phyloP scores from a whole-genome alignment of 2,329 filamentous ascomycete species.

The Trichothecium sympodiale region DNA sequence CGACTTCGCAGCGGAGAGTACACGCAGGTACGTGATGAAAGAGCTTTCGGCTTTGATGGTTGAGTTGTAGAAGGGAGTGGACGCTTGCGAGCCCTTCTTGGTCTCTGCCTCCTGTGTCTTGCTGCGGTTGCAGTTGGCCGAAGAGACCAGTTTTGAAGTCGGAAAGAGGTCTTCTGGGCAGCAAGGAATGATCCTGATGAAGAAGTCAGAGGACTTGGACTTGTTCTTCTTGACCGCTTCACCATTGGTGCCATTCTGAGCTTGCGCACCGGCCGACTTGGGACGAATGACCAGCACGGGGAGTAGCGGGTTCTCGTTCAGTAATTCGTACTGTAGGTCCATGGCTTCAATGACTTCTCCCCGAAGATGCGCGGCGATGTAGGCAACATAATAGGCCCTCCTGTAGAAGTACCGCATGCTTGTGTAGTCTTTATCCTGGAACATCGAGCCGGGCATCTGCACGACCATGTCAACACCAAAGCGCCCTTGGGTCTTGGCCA shows the following conservation, averaged over 20 bases:
- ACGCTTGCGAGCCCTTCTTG: constrained; percentile 24
- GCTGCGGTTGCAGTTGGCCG: constrained; percentile 57
- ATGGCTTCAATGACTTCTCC: constrained; percentile 41
- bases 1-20: constrained; percentile 59
- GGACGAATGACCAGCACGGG: constrained; percentile 49
- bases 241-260: constrained; percentile 6
- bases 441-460: constrained; percentile 68
- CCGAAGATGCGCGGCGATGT: constrained; percentile 61
- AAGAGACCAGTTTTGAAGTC: constrained; percentile 56
- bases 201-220: constrained; percentile 29
- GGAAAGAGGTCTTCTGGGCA: constrained; percentile 60
- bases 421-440: constrained; percentile 90
- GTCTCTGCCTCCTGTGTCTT: constrained; percentile 19
- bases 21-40: constrained; percentile 62
- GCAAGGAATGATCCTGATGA: constrained; percentile 69
- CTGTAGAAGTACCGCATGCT: constrained; percentile 94
- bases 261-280: constrained; percentile 11
- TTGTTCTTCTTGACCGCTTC: constrained; percentile 14
- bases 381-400: constrained; percentile 80
- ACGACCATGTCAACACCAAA: constrained; percentile 72
- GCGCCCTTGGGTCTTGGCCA: constrained; percentile 49
- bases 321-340: constrained; percentile 49
- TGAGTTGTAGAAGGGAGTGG: constrained; percentile 84
- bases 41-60: constrained; percentile 69
- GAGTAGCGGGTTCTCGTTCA: constrained; percentile 66